Evolutionary conservation across 345 rosid genomes (phyloP).

Genomic region (Cardamine resedifolia): DNA sequence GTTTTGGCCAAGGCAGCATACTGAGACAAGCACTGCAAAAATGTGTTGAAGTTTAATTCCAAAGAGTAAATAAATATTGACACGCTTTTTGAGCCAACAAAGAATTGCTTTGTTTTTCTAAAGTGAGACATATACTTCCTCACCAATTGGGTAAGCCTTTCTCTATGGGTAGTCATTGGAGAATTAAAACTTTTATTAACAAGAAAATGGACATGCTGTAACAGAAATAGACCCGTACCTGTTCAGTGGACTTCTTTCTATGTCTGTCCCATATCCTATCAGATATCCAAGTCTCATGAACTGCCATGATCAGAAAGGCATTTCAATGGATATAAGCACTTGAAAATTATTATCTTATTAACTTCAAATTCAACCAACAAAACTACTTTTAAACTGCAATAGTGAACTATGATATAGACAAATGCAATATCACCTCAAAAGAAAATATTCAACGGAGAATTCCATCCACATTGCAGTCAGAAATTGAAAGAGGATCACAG

Average conservation of each 20-base stretch:
- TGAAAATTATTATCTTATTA: background rate
- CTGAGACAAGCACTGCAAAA: slow-evolving; percentile 89
- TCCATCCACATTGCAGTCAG: background rate
- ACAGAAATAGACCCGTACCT: slow-evolving; percentile 49
- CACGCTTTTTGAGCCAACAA: slow-evolving; percentile 3
- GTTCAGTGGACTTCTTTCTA: slow-evolving; percentile 95
- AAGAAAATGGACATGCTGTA: background rate
- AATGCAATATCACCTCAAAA: slow-evolving; percentile 20
- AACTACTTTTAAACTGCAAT: background rate
- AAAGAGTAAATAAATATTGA: background rate
- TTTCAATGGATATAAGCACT: slow-evolving; percentile 26
- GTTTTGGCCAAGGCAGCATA: slow-evolving; percentile 99
- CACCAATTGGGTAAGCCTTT: slow-evolving; percentile 13
- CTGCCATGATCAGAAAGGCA: slow-evolving; percentile 52
- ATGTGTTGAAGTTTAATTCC: slow-evolving; percentile 23
- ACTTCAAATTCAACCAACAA: slow-evolving; percentile 17
- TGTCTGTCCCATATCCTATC: slow-evolving; percentile 81
- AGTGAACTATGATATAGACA: slow-evolving; percentile 11
- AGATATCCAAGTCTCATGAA: slow-evolving; percentile 95
- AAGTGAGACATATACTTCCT: slow-evolving; percentile 9
- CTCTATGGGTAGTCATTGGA: background rate
- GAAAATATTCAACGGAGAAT: background rate
- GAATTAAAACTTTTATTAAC: background rate
- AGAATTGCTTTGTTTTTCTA: slow-evolving; percentile 10
- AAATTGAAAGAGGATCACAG: background rate